Evolutionary conservation across 2,329 filamentous ascomycete species (phyloP), one percentile per base, ranked within the genome.

Genomic region (Teratosphaeria epicoccoides): DNA sequence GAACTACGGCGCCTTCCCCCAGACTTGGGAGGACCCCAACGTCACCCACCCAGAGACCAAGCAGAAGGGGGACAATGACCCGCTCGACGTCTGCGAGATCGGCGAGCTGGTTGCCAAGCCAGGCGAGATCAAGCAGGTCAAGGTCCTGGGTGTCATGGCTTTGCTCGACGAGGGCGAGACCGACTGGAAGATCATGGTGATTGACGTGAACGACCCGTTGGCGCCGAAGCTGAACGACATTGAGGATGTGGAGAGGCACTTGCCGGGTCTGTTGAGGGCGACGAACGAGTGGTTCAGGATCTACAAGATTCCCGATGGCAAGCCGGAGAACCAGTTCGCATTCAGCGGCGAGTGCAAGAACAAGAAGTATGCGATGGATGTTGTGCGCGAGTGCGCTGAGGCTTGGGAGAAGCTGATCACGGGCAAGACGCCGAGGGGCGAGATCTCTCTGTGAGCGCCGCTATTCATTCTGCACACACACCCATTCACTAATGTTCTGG

Each of bases 241-340:
- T 59, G 93, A 97, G 82, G 93, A 98, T 70, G 93, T 98, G 63
- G 93, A 98, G 82, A 85, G 91, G 70, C 93, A 97, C 78, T 84
- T 98, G 53, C 93, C 93, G 55, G 93, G 93, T 65, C 88, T 98
- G 55, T 82, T 98, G 71, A 87, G 93, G 63, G 93, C 93, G 70
- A 97, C 91, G 70, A 98, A 98, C 71, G 93, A 98, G 80, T 98
- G 93, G 93, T 98, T 98, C 89, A 89, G 93, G 74, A 98, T 98
- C 83, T 98, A 98, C 86, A 98, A 98, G 82, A 98, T 98, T 76
- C 93, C 93, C 70, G 93, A 98, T 71, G 93, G 93, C 80, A 98
- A 98, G 89, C 90, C 91, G 66, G 93, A 98, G 86, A 98, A 98
- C 84, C 93, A 97, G 79, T 98, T 98, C 70, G 93, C 93, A 67